Evolutionary conservation across 169 alveolate species (phyloP).

Genomic region (Plasmodium malariae): DNA sequence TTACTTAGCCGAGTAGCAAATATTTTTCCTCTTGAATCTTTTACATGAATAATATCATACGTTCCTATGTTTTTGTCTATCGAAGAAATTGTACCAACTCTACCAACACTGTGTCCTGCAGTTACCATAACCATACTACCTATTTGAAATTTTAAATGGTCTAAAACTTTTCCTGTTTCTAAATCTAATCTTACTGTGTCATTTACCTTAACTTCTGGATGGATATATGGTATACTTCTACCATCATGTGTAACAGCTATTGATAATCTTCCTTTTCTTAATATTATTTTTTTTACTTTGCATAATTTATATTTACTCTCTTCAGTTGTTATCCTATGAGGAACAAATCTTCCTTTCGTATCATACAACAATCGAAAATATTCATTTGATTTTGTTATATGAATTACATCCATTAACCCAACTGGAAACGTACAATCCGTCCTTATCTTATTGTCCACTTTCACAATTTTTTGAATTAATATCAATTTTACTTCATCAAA

Average conservation of each 20-base stretch:
- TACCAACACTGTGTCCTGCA: conserved; percentile 99
- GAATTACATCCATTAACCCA: conserved; percentile 97
- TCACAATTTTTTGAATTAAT: conserved; percentile 96
- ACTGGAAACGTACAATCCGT: conserved; percentile 98
- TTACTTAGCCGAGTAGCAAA: conserved; percentile 97
- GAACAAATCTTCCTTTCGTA: conserved; percentile 98
- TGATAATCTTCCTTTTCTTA: conserved; percentile 97
- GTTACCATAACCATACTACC: conserved; percentile 96
- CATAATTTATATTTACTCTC: conserved; percentile 98
- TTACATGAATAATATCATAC: conserved; percentile 96
- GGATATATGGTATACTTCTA: conserved; percentile 98
- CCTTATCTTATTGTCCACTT: conserved; percentile 97
- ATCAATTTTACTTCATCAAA: conserved; percentile 95
- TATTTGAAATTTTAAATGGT: conserved; percentile 95
- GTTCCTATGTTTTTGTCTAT: conserved; percentile 98
- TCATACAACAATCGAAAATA: conserved; percentile 97
- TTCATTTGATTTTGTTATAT: conserved; percentile 95
- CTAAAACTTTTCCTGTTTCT: conserved; percentile 95
- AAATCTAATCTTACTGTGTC: conserved; percentile 97
- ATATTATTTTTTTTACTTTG: conserved; percentile 93
- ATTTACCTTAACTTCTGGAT: conserved; percentile 97
- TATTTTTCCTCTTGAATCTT: conserved; percentile 94
- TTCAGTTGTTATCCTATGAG: conserved; percentile 95
- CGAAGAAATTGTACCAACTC: conserved; percentile 97
- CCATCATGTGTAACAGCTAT: conserved; percentile 98